Percentiles rank a stretch among this genome's conserved stretches.
These are phyloP conservation scores for Tricholoma terreum DNA, from an alignment of 768 basidiomycete species.

Conservation along the genomic window DNA sequence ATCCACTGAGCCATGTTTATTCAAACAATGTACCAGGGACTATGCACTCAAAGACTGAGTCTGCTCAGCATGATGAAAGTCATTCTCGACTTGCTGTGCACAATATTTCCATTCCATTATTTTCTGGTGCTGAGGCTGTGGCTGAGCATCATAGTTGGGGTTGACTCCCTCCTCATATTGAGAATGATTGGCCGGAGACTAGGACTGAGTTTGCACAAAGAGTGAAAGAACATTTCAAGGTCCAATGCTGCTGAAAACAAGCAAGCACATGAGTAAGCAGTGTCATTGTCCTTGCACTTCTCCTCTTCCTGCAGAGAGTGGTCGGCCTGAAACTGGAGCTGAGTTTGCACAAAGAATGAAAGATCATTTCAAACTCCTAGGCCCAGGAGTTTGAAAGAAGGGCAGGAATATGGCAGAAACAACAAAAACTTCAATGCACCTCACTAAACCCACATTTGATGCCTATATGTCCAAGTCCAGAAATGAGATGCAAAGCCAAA, in stretches of 20 bases:
- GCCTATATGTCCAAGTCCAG: too few relatives aligned
- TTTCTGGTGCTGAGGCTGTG: constrained; percentile 14
- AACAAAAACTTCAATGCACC: not conserved
- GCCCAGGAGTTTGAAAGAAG: constrained; percentile 10
- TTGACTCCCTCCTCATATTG: too few relatives aligned
- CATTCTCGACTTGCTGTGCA: not conserved
- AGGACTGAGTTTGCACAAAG: too few relatives aligned
- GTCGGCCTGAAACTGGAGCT: constrained; percentile 6
- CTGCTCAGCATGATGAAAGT: constrained; percentile 9
- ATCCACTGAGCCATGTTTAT: constrained; percentile 30
- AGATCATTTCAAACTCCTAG: constrained; percentile 11
- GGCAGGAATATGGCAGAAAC: constrained; percentile 1
- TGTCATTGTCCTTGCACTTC: too few relatives aligned
- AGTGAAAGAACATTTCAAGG: too few relatives aligned
- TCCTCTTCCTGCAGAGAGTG: not conserved
- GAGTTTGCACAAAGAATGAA: constrained; percentile 5
- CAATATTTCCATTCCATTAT: constrained; percentile 6
- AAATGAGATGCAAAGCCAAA: too few relatives aligned
- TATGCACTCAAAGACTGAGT: constrained; percentile 10
- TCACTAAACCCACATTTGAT: too few relatives aligned
- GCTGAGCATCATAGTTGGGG: too few relatives aligned
- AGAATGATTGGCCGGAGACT: too few relatives aligned
- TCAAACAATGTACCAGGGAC: constrained; percentile 10
- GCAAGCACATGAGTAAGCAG: too few relatives aligned
- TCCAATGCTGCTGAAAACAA: too few relatives aligned